phyloP scores from a whole-genome alignment of 495 filamentous ascomycete species.

The Daldinia concentrica region DNA sequence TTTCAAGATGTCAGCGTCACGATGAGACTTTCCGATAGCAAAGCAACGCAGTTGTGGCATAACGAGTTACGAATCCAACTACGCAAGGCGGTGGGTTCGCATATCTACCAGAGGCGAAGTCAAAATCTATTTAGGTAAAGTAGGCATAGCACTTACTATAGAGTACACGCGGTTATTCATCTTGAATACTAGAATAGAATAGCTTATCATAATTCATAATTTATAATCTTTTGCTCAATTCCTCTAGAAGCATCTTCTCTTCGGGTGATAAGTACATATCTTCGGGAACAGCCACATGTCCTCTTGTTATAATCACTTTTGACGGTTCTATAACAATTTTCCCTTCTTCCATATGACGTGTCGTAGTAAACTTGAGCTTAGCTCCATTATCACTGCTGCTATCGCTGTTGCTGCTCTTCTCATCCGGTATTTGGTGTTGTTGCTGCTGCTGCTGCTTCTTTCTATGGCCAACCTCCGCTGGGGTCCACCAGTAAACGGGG shows the following conservation, averaged over 20 bases:
- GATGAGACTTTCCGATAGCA: not conserved
- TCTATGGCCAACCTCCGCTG: slow-evolving; percentile 50
- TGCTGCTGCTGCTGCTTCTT: slow-evolving; percentile 10
- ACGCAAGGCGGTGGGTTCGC: not conserved
- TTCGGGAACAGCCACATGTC: slow-evolving; percentile 48
- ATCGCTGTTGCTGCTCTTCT: slow-evolving; percentile 14
- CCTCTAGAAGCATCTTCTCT: slow-evolving; percentile 54
- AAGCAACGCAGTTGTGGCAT: not conserved
- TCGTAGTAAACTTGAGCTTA: slow-evolving; percentile 20
- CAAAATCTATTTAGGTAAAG: not conserved
- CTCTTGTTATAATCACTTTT: slow-evolving; percentile 46
- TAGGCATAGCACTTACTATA: not conserved
- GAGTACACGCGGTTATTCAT: not conserved
- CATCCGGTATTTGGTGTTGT: not conserved
- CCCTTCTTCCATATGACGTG: slow-evolving; percentile 28
- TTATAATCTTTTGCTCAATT: slow-evolving; percentile 48
- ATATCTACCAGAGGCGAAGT: not conserved
- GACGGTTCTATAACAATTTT: slow-evolving; percentile 28
- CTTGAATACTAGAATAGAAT: not conserved
- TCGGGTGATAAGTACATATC: slow-evolving; percentile 51
- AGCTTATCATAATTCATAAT: not conserved
- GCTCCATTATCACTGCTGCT: slow-evolving; percentile 24
- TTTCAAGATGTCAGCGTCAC: not conserved
- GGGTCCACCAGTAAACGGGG: slow-evolving; percentile 82
- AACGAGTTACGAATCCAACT: not conserved